Conservation (phyloP, 140 eudicot species). For the Eryngium alpinum region DNA sequence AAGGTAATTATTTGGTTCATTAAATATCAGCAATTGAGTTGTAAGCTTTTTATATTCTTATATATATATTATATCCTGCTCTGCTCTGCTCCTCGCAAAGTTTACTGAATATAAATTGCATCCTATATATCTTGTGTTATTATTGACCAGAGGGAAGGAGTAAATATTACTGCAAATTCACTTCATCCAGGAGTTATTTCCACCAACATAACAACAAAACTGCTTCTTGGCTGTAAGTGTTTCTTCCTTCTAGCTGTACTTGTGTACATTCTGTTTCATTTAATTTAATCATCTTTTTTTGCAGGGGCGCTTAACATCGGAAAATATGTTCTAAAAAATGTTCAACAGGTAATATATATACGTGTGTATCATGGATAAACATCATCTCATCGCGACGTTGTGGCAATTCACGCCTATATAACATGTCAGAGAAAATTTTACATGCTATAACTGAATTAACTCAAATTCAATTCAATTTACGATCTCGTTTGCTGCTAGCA, state of each 20-base stretch:
- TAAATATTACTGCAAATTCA: conserved; percentile 8
- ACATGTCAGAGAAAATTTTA: no score
- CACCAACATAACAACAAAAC: not conserved
- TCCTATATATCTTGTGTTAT: not conserved
- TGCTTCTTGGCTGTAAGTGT: conserved; percentile 4
- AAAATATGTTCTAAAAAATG: conserved; percentile 10
- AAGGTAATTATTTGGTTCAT: not conserved
- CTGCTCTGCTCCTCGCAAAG: not conserved
- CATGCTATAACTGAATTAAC: no score
- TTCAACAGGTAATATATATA: not conserved
- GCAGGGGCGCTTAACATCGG: conserved; percentile 15
- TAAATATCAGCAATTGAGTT: not conserved
- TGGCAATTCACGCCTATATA: no score
- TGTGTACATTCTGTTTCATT: not conserved
- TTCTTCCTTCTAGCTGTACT: not conserved
- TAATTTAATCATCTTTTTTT: not conserved
- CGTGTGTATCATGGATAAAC: not conserved
- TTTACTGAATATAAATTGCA: not conserved
- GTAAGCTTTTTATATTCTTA: not conserved
- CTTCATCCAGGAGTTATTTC: conserved; percentile 12
- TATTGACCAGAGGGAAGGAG: conserved; percentile 6
- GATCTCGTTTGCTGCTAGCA: no score
- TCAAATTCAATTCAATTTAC: no score
- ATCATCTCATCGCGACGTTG: not conserved
- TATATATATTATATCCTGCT: not conserved